Evolutionary conservation across 228 moss, liverwort and hornwort species (phyloP), one percentile per base, ranked within the genome.

Genomic region (Sphagnum fallax): DNA sequence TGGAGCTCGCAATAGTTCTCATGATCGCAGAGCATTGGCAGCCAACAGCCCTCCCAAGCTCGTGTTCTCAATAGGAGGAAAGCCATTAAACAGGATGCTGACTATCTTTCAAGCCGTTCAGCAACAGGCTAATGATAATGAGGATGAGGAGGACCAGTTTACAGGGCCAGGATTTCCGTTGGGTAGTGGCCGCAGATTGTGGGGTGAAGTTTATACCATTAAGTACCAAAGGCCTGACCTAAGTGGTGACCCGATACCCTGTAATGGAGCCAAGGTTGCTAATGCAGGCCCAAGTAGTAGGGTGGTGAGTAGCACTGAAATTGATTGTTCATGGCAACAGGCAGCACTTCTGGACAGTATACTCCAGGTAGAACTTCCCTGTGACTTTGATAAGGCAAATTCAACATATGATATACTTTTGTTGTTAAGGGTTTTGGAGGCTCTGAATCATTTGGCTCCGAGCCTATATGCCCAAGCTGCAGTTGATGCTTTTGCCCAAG

Each of bases 91-190:
- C 55, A 84, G 91, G 76, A 84, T 74, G 8, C 73, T 93, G 58
- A 98, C 98, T 52, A 93, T 98, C 64, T 93, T 90, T 9, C 98
- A 98, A 89, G 92, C 98, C 48, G 92, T 98, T 67, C 98, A 98
- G 72, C 85, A 87, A 51, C 98, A 93, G 77, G 84, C 87, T 7
- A 87, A 75, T n/a, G 66, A 81, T 52, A 92, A 88, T 53, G 90
- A 98, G 75, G 93, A 92, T 58, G 93, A 98, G 49, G 98, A 98
- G 14, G 93, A 93, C 73, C 87, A 91, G 63, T 93, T 89, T 74
- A 81, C 87, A 16, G 89, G 93, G 48, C 80, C 89, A 50, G 98
- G 93, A 72, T 89, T 90, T 71, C 82, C 84, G 16, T 72, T 80
- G 5, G 93, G 90, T 62, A 87, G 88, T 63, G 90, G 88, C 47